Evolutionary conservation across 2,329 filamentous ascomycete genomes (phyloP).

Genomic region (Xylariaceae sp.): DNA sequence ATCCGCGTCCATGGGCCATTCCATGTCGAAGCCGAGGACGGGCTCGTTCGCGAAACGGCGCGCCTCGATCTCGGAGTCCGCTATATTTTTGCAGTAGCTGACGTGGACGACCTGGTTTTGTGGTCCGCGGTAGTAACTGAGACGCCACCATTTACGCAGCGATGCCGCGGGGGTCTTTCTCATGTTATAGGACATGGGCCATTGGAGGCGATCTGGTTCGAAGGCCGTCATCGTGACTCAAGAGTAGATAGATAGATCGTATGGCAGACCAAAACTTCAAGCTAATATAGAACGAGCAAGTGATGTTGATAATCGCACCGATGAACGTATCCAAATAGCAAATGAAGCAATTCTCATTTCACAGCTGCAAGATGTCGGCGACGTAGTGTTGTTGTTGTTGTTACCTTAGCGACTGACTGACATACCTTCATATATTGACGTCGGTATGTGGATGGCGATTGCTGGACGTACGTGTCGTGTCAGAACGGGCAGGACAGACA

Average conservation of each 20-base stretch:
- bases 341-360: too few species aligned
- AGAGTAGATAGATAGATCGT: not conserved
- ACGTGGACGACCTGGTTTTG: conserved; percentile 11
- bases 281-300: not conserved
- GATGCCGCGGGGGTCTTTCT: not conserved
- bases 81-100: conserved; percentile 19
- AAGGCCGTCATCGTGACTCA: not conserved
- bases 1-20: conserved; percentile 23
- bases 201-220: conserved; percentile 18
- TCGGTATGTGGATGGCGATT: too few species aligned
- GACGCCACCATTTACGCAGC: conserved; percentile 17
- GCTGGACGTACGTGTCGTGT: too few species aligned
- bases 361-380: too few species aligned
- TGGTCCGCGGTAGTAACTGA: conserved; percentile 19
- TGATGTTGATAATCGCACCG: not conserved
- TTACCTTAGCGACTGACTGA: not conserved
- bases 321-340: not conserved
- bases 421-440: not conserved
- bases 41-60: conserved; percentile 22
- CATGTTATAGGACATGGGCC: conserved; percentile 23
- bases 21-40: conserved; percentile 30
- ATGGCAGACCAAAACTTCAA: not conserved
- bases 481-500: too few species aligned
- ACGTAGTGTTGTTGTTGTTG: not conserved
- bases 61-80: conserved; percentile 23